Base-by-base conservation (phyloP, 768 basidiomycete species). In the Lentinula guzmanii region DNA sequence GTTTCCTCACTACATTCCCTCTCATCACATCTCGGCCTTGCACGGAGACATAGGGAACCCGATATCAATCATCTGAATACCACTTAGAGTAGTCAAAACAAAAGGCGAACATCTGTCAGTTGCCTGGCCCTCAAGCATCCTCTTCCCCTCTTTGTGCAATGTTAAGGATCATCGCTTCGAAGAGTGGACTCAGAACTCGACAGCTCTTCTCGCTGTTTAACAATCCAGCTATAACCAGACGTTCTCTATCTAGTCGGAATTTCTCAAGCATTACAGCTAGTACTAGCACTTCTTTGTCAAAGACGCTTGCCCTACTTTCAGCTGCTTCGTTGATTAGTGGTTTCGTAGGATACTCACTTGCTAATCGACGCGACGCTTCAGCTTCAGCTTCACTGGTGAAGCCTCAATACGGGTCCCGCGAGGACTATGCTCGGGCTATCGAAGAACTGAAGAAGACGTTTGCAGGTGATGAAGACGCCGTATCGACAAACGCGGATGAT, bases 371-470 rank as follows among this genome's bases (percentile, higher is more conserved):
- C 11, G 24, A 28, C 28, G 15, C 24, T 41, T 3, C 5, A 39
- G 9, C 37, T 13, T 13, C 37, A 9, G 21, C 3, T 11, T 15
- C 16, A 7, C 10, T 4, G 7, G 9, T 18, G 18, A 56, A 21
- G 11, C 55, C 55, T 56, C 37, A 45, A n/a, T 86, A 86, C 63
- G 85, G 81, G 6, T 75, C 80, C 16, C 73, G 70, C 4, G 64
- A 74, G 34, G 82, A 85, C 62, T 63, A 85, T 18, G 61, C 74
- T 64, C 63, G 70, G 18, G 86, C 86, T 11, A 86, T 88, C n/a
- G 67, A 74, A 11, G 82, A 87, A 63, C 75, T 90, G 16, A 75
- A 72, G n/a, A 63, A 67, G 3, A 70, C 73, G 8, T 76, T 90
- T 64, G 77, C 83, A 3, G 75, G 46, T 15, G 69, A 73, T n/a